Base-by-base conservation (phyloP, 805 yeast species). In the Naumovozyma baii region DNA sequence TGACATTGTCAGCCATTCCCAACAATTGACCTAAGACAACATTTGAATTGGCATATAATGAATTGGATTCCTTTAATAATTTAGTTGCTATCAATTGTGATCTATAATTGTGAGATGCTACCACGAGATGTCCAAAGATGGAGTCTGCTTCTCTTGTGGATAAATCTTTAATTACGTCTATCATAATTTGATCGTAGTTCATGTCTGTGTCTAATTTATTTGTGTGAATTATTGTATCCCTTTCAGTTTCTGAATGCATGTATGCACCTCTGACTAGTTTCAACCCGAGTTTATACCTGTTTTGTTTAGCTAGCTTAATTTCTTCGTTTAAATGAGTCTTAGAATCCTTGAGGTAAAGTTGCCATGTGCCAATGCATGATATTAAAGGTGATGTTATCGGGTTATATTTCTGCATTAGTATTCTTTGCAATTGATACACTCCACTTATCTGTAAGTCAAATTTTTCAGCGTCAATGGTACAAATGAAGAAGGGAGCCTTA, bases 201-300 rank as follows among this genome's bases (percentile, higher is more conserved):
- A 48, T 50, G 57, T 88, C 97, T n/a, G 96, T 84, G 44, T 75
- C 88, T 38, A 66, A 69, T 63, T 90, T 88, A 22, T 86, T 73
- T 46, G 70, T 67, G 64, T 80, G 90, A 44, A 88, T 85, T 15
- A 84, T 80, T 4, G 62, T 49, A 38, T 55, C 48, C 55, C 96
- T 72, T 47, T 80, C 70, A 28, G 82, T 74, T 66, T 88, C 97
- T 4, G 94, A 76, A 59, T 88, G 96, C 44, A 88, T 76, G 67
- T 88, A 88, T 13, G 97, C 97, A 48, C 97, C 97, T 62, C 97
- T 77, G 14, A 88, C 97, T 40, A 88, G 72, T 63, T 88, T 88
- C 68, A 87, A 68, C 16, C 95, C 96, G 41, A 87, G 64, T 55
- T 82, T 74, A 62, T 88, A 88, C 15, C 64, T 61, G 39, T 73